A percentile compares a stretch with the other conserved stretches of the same genome.
These are phyloP conservation scores for Cytospora leucostoma DNA, from an alignment of 2,329 filamentous ascomycete species.

Conservation along the genomic window DNA sequence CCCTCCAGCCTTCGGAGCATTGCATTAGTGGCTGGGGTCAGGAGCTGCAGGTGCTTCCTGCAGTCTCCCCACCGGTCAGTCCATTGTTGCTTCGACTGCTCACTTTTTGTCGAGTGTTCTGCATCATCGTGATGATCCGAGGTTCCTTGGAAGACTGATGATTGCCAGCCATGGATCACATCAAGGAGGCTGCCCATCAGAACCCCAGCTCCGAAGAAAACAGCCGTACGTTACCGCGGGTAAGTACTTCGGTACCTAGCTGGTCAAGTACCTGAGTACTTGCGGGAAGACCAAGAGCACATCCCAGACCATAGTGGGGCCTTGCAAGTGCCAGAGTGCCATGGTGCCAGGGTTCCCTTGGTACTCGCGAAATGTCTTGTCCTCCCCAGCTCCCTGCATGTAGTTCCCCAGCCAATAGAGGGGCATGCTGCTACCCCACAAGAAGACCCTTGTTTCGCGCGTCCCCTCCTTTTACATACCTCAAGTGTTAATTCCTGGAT, in stretches of 20 bases:
- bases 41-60: constrained; percentile 19
- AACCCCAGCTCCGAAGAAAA: not conserved
- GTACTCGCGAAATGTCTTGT: constrained; percentile 1
- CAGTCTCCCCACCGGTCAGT: constrained; percentile 10
- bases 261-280: not conserved
- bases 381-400: constrained; percentile 2
- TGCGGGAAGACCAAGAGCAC: not conserved
- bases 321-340: not conserved
- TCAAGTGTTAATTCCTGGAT: not conserved
- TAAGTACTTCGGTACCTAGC: not conserved
- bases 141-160: no score
- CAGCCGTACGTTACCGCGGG: not conserved
- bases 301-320: not conserved
- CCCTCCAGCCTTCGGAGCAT: constrained; percentile 11
- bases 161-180: not conserved
- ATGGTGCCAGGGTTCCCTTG: not conserved
- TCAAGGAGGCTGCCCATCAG: not conserved
- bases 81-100: constrained; percentile 4
- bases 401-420: not conserved
- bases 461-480: not conserved
- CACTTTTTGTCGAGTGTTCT: not conserved
- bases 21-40: constrained; percentile 26
- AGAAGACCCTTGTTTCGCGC: not conserved
- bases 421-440: constrained; percentile 1
- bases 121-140: not conserved